A percentile compares a stretch with the other conserved stretches of the same genome.
phyloP scores from a whole-genome alignment of 768 basidiomycete genomes.

The Suillus weaverae region DNA sequence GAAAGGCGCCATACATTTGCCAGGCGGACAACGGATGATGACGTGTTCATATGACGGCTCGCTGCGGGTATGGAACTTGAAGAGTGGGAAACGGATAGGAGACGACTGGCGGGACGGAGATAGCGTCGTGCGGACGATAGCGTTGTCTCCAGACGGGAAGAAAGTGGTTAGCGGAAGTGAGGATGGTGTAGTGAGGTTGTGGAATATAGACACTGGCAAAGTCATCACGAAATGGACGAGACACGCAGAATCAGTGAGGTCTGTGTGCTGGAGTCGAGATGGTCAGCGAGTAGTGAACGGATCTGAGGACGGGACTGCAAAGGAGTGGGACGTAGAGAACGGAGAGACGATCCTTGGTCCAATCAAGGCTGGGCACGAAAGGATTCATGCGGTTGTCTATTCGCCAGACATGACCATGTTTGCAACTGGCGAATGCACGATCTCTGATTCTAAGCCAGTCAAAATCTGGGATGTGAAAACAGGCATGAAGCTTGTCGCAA shows the following conservation, averaged over 20 bases:
- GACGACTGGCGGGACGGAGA: neutral
- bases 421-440: neutral
- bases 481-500: neutral
- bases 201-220: neutral
- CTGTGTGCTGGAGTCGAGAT: neutral
- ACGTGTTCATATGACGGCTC: neutral
- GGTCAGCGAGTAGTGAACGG: neutral
- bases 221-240: neutral
- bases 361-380: neutral
- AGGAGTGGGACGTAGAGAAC: neutral
- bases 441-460: neutral
- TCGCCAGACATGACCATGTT: neutral
- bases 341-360: neutral
- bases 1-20: too few relatives aligned
- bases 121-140: neutral
- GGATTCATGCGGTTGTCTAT: neutral
- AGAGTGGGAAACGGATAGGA: neutral
- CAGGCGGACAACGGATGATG: too few relatives aligned
- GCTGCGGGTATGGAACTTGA: neutral
- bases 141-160: neutral
- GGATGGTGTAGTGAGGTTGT: neutral
- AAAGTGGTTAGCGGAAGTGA: neutral
- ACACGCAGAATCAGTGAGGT: neutral
- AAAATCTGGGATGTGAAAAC: neutral
- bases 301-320: neutral